Percentiles rank a stretch among this genome's conserved stretches.
Conservation (phyloP, 148 eudicot species). For the Camellia sinensis region DNA sequence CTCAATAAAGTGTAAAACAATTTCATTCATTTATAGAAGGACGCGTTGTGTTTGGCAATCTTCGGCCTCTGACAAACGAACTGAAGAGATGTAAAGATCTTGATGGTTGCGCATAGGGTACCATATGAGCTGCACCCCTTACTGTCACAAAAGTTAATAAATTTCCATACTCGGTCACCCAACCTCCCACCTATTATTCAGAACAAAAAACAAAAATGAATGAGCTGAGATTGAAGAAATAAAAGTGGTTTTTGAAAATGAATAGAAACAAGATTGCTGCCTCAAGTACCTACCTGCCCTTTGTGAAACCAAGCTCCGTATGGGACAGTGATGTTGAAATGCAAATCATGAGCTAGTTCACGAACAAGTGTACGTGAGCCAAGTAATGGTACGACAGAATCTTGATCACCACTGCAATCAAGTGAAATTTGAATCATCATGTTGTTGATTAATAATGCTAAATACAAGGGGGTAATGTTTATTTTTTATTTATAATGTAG, state of each 20-base stretch:
- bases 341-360: slow-evolving; percentile 76
- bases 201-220: not conserved
- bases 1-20: not conserved
- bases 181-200: slow-evolving; percentile 77
- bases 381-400: slow-evolving; percentile 91
- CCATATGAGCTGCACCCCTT: slow-evolving; percentile 98
- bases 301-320: slow-evolving; percentile 96
- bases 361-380: slow-evolving; percentile 92
- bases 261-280: not conserved
- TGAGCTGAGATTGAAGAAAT: not conserved
- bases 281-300: slow-evolving; percentile 51
- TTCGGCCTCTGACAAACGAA: slow-evolving; percentile 56
- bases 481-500: not conserved
- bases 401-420: slow-evolving; percentile 80
- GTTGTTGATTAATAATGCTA: not conserved
- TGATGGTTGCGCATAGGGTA: slow-evolving; percentile 90
- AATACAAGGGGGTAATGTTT: not conserved
- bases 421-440: not conserved
- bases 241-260: not conserved
- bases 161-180: slow-evolving; percentile 86
- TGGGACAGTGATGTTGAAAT: slow-evolving; percentile 64
- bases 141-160: slow-evolving; percentile 85
- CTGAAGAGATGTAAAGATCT: slow-evolving; percentile 93
- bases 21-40: slow-evolving; percentile 35
- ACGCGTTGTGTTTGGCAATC: slow-evolving; percentile 64